Conservation (phyloP, 2,329 filamentous ascomycete genomes). For the Colletotrichum sp. region DNA sequence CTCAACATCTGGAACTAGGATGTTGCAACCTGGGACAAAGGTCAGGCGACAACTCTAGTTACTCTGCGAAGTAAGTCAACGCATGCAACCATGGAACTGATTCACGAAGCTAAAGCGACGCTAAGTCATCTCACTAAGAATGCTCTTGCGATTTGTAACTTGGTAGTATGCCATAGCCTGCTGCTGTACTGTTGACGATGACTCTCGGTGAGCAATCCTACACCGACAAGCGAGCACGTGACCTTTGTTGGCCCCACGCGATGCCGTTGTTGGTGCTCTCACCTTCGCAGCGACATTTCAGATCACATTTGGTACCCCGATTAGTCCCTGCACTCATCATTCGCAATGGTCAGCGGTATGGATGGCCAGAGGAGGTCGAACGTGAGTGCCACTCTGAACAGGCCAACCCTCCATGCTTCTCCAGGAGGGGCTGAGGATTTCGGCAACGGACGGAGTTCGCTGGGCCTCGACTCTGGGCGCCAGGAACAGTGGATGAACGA, state of each 20-base stretch:
- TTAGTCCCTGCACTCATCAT: background rate
- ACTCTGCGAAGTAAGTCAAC: background rate
- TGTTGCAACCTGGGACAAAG: background rate
- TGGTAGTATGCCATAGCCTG: background rate
- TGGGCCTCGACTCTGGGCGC: background rate
- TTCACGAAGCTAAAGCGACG: background rate
- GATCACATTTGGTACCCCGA: background rate
- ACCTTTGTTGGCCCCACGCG: background rate
- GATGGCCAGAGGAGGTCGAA: conserved; percentile 1
- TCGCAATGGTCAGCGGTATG: background rate
- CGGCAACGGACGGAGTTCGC: background rate
- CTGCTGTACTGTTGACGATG: background rate
- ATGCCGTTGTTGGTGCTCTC: background rate
- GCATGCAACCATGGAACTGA: background rate
- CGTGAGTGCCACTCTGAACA: background rate
- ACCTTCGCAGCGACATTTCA: background rate
- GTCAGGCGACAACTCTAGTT: background rate
- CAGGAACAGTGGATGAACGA: conserved; percentile 11
- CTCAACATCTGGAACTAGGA: background rate
- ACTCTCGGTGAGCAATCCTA: background rate
- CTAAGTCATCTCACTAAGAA: background rate
- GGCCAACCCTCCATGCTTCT: conserved; percentile 1
- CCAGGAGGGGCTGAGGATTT: background rate
- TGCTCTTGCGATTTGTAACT: background rate
- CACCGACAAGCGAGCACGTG: conserved; percentile 21